Conservation (phyloP, 2,329 filamentous ascomycete species). For the Beauveria bassiana region DNA sequence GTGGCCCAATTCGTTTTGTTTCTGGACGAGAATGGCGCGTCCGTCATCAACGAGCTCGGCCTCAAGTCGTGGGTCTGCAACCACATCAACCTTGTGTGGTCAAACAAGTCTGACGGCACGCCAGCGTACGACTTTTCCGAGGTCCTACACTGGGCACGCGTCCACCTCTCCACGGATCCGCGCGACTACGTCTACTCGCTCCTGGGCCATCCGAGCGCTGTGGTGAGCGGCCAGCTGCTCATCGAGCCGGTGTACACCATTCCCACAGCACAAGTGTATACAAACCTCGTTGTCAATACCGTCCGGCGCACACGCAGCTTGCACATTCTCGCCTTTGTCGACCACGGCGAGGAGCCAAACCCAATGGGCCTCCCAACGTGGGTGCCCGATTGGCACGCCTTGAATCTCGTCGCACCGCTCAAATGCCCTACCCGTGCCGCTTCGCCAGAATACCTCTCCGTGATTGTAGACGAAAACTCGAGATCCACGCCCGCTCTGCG, state of each 20-base stretch:
- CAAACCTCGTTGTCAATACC: slow-evolving; percentile 1
- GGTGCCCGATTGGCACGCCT: slow-evolving; percentile 11
- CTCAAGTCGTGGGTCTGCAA: slow-evolving; percentile 12
- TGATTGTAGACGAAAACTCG: neutral
- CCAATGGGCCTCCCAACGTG: slow-evolving; percentile 8
- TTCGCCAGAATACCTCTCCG: neutral
- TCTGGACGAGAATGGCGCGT: slow-evolving; percentile 10
- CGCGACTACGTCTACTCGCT: slow-evolving; percentile 12
- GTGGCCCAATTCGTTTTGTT: slow-evolving; percentile 3
- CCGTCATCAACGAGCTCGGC: slow-evolving; percentile 10
- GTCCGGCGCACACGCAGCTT: slow-evolving; percentile 4
- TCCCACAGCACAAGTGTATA: slow-evolving; percentile 2
- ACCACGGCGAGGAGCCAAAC: slow-evolving; percentile 5
- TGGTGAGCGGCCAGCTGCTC: neutral
- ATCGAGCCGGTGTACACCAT: slow-evolving; percentile 5
- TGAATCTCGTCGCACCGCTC: slow-evolving; percentile 8
- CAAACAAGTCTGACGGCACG: slow-evolving; percentile 1
- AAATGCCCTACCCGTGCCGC: slow-evolving; percentile 2
- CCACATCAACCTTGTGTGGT: slow-evolving; percentile 12
- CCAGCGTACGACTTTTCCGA: slow-evolving; percentile 9
- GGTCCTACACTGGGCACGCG: slow-evolving; percentile 10
- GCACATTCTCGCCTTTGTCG: slow-evolving; percentile 10
- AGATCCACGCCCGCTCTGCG: neutral
- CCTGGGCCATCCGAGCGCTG: slow-evolving; percentile 8
- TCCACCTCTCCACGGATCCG: slow-evolving; percentile 8